Base-by-base conservation (phyloP, 1,284 basidiomycete species). In the Boletus semigastroideus region DNA sequence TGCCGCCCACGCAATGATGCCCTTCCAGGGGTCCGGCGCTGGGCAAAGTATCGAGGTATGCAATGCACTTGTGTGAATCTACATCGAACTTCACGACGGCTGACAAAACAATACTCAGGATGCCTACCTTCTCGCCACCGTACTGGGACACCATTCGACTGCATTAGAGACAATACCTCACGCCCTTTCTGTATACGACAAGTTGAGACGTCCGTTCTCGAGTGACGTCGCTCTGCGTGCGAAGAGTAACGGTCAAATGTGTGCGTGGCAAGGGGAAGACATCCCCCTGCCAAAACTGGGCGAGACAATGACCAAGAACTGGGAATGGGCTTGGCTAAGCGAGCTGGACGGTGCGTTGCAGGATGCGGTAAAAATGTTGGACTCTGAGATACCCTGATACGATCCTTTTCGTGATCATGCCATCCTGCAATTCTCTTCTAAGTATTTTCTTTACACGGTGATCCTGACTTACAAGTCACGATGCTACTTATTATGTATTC, bases 1-100 rank as follows among this genome's bases (percentile, higher is more conserved):
- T 60, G 78, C 80, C 73, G 81, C 82, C 17, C 81, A 83, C 48
- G 78, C 74, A 1, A 80, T 80, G 77, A 67, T 73, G 53, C 79
- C 82, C 0, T 77, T 77, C 67, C 77, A 80, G 49, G 80, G 81
- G 2, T 66, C 78, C 1, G 81, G 82, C 16, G 80, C 79, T 0
- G 80, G 79, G 4, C 78, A 82, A 59, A 73, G 79, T 7, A 74
- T 83, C 34, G 82, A 83, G 68, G 80, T 79, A 60, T 46, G 52
- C 14, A n/a, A 7, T 28, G 19, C 1, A 4, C 28, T 40, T 13
- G 5, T 27, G 14, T 33, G 5, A n/a, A 17, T 22, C 19, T 12
- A 2, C 11, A n/a, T 20, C 17, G 3, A 25, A 17, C 33, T 16
- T n/a, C 12, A 5, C 11, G n/a, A 33, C 1, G 14, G 37, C 46